Evolutionary conservation across 1,139 yeast species (phyloP), one percentile per base, ranked within the genome.

Genomic region (Saccharomycopsis hybrid): DNA sequence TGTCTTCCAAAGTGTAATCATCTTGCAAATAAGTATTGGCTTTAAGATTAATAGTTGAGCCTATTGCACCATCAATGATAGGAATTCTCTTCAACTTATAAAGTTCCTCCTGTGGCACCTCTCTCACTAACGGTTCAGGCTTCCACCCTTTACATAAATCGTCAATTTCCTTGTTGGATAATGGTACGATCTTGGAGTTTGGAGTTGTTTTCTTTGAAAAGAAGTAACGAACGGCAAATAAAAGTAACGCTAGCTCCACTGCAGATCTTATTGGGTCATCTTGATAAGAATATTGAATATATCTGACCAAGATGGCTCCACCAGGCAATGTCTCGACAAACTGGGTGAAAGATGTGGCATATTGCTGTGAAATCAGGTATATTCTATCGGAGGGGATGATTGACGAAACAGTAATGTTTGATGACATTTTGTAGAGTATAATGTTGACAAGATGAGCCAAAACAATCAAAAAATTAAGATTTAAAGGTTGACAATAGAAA

Each of bases 191-290:
- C 44, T 82, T 76, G 66, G 85, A 85, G 61, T 84, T 82, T 58
- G 82, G 85, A 57, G 90, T 82, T 62, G 84, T 85, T 66, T 87
- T 87, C 70, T 65, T 64, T 25, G 65, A 77, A 51, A 90, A 71
- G 61, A 90, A 89, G 68, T 92, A 92, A 57, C 85, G 76, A 52
- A 89, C 70, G 5, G 96, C 97, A 66, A 90, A 86, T n/a, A 89
- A 63, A 46, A 89, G 77, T 57, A 92, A 72, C 24, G 82, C 74
- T 48, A 86, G 68, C 67, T 92, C 99, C 54, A 92, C 74, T 13
- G 88, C 63, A 1, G 97, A 86, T 59, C 98, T 78, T 54, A 88
- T 76, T 1, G 99, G 99, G 65, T 92, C 99, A 67, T 92, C 79
- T 64, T 88, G 90, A 65, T 90, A 90, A 3, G 97, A 88, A n/a